phyloP scores from a whole-genome alignment of 2,329 filamentous ascomycete genomes.

The Pseudocercospora fijiensis region DNA sequence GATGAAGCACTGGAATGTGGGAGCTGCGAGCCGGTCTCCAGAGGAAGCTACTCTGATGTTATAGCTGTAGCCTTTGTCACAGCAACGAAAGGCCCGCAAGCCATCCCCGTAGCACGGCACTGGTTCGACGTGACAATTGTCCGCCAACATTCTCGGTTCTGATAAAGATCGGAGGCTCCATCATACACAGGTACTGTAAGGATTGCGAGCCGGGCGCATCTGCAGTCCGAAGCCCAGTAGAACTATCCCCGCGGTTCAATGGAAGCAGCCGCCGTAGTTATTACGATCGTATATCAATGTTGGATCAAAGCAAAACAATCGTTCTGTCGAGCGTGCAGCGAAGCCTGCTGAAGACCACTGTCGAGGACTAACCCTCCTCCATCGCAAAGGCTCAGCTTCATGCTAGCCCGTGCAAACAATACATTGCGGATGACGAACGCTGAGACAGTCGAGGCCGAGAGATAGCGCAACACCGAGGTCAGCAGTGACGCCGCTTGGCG shows the following conservation, averaged over 20 bases:
- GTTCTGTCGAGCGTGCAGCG: background rate
- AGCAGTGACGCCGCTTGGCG: too few species aligned
- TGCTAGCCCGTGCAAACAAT: background rate
- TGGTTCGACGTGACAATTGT: background rate
- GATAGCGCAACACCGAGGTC: background rate
- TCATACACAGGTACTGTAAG: background rate
- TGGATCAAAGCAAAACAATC: background rate
- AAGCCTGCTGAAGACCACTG: background rate
- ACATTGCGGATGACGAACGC: background rate
- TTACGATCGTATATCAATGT: too few species aligned
- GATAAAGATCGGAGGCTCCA: background rate
- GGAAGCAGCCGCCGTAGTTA: too few species aligned
- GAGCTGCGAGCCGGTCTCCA: slow-evolving; percentile 5
- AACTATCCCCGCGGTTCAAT: too few species aligned
- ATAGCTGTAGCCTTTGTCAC: slow-evolving; percentile 7
- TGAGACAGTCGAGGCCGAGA: background rate
- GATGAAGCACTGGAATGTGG: slow-evolving; percentile 20
- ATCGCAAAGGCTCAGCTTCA: background rate
- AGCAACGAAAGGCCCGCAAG: slow-evolving; percentile 1
- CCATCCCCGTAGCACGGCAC: slow-evolving; percentile 2
- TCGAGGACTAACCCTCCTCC: background rate
- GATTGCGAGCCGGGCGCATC: background rate
- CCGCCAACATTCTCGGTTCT: background rate
- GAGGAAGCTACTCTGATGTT: slow-evolving; percentile 5
- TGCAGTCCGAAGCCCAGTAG: background rate